Conservation (phyloP, 345 rosid genomes). For the Salix brachista region DNA sequence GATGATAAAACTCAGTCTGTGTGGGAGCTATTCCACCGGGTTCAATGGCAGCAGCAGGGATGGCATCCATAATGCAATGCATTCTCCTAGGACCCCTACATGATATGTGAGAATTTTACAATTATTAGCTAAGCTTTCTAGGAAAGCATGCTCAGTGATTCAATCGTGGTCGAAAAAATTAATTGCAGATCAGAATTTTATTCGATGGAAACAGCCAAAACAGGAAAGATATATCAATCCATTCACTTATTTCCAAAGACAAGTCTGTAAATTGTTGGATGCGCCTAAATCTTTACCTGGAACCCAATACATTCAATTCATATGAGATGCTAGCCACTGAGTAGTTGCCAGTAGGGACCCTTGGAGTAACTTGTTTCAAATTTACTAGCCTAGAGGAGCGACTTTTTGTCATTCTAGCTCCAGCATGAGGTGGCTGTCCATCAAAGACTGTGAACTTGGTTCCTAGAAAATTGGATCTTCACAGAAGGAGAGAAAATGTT, state of each 20-base stretch:
- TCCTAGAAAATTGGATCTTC: slow-evolving; percentile 33
- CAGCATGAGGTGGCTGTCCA: slow-evolving; percentile 34
- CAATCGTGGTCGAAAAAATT: not conserved
- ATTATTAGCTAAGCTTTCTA: not conserved
- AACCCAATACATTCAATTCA: slow-evolving; percentile 33
- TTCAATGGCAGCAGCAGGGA: slow-evolving; percentile 27
- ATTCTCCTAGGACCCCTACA: slow-evolving; percentile 35
- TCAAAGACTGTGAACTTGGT: slow-evolving; percentile 34
- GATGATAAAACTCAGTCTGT: slow-evolving; percentile 23
- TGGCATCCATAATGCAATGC: slow-evolving; percentile 33
- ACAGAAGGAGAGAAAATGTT: not conserved
- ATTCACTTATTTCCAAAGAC: not conserved
- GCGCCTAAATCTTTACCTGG: slow-evolving; percentile 17
- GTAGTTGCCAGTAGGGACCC: slow-evolving; percentile 33
- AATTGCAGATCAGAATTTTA: not conserved
- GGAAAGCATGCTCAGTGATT: not conserved
- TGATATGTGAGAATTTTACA: not conserved
- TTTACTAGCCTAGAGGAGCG: slow-evolving; percentile 29
- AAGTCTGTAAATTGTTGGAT: not conserved
- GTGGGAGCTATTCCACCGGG: slow-evolving; percentile 31
- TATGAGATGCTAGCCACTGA: slow-evolving; percentile 27
- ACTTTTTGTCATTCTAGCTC: slow-evolving; percentile 30
- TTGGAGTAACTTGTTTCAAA: slow-evolving; percentile 32
- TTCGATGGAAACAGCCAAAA: not conserved
- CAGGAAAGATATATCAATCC: not conserved